These are phyloP conservation scores for Thelonectria rubi DNA, from an alignment of 2,329 filamentous ascomycete genomes.

Conservation along the genomic window DNA sequence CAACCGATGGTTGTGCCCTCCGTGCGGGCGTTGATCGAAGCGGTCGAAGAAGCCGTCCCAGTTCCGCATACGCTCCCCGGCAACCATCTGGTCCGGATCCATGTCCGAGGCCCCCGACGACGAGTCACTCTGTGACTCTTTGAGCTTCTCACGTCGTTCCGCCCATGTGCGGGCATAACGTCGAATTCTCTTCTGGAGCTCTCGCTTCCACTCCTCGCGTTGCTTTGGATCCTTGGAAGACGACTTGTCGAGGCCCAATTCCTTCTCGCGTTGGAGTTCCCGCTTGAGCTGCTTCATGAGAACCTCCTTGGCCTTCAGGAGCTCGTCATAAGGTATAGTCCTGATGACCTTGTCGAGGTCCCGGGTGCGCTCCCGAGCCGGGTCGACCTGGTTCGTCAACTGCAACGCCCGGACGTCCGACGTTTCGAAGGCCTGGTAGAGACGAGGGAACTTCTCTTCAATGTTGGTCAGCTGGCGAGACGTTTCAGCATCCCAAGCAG, in stretches of 20 bases:
- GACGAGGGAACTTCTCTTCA: conserved; percentile 50
- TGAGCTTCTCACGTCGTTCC: conserved; percentile 26
- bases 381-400: conserved; percentile 37
- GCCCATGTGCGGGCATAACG: conserved; percentile 36
- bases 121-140: background rate
- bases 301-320: conserved; percentile 39
- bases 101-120: conserved; percentile 10
- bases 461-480: conserved; percentile 52
- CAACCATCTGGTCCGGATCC: conserved; percentile 27
- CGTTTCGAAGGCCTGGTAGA: conserved; percentile 53
- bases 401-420: conserved; percentile 44
- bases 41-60: conserved; percentile 41
- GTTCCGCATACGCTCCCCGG: conserved; percentile 33
- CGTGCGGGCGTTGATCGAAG: conserved; percentile 36
- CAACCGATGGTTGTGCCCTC: background rate
- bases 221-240: conserved; percentile 12
- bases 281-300: conserved; percentile 33
- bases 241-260: conserved; percentile 22
- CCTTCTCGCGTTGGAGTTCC: conserved; percentile 32
- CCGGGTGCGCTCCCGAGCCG: conserved; percentile 33
- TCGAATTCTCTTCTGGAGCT: conserved; percentile 34
- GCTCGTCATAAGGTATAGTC: conserved; percentile 44
- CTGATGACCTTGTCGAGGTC: conserved; percentile 44
- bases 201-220: conserved; percentile 29
- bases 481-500: conserved; percentile 58